A percentile compares a stretch with the other conserved stretches of the same genome.
phyloP scores from a whole-genome alignment of 2,329 filamentous ascomycete species.

The Tolypocladium paradoxum region DNA sequence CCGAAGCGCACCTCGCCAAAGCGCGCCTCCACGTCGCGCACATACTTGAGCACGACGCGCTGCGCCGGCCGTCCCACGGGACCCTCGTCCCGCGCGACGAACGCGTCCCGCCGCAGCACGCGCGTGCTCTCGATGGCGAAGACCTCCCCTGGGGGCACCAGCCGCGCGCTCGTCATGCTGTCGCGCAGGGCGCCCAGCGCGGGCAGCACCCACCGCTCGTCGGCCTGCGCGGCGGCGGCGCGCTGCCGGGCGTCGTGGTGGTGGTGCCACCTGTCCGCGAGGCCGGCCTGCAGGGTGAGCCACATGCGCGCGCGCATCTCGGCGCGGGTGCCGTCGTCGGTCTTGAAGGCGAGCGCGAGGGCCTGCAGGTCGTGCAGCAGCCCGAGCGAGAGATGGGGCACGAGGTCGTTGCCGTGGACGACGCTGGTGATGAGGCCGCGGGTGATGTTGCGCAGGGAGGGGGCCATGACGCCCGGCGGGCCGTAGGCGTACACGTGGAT shows the following conservation, averaged over 20 bases:
- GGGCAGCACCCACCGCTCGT: constrained; percentile 60
- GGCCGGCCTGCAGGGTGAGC: constrained; percentile 50
- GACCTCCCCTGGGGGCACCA: constrained; percentile 67
- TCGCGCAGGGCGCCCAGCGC: constrained; percentile 55
- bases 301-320: constrained; percentile 58
- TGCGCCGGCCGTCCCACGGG: constrained; percentile 55
- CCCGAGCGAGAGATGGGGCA: constrained; percentile 63
- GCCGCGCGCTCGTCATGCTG: constrained; percentile 57
- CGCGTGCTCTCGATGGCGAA: constrained; percentile 60
- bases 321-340: constrained; percentile 56
- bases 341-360: constrained; percentile 61
- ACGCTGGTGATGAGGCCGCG: constrained; percentile 65
- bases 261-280: constrained; percentile 44
- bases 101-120: constrained; percentile 57
- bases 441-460: constrained; percentile 57
- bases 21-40: constrained; percentile 57
- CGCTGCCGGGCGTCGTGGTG: constrained; percentile 10
- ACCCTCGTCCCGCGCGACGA: constrained; percentile 34
- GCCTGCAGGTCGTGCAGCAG: constrained; percentile 66
- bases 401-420: constrained; percentile 62
- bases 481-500: constrained; percentile 76
- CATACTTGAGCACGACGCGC: constrained; percentile 58
- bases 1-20: constrained; percentile 64
- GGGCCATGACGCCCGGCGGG: constrained; percentile 61
- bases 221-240: constrained; percentile 30